phyloP scores from a whole-genome alignment of 345 rosid species.

The Anastatica hierochuntica region DNA sequence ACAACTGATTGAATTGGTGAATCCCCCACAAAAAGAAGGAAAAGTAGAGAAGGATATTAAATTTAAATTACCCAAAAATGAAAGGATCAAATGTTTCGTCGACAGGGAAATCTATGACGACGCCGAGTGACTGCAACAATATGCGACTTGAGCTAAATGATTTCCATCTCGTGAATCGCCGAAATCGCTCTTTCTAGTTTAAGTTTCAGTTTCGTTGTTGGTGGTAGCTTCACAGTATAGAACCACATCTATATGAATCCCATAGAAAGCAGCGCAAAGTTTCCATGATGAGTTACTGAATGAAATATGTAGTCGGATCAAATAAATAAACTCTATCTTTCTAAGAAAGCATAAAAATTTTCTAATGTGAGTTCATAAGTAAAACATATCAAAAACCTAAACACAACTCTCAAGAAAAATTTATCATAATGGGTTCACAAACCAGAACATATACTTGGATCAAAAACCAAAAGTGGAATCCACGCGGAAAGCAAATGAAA shows the following conservation, averaged over 20 bases:
- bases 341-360: no score
- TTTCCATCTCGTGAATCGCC: constrained; percentile 34
- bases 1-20: neutral
- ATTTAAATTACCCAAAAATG: constrained; percentile 57
- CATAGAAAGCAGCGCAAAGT: no score
- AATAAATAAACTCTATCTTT: no score
- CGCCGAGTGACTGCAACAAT: constrained; percentile 52
- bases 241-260: no score
- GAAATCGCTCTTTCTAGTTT: constrained; percentile 54
- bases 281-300: no score
- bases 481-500: no score
- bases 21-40: neutral
- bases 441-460: no score
- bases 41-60: neutral
- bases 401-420: neutral
- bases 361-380: no score
- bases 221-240: no score
- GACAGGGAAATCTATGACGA: constrained; percentile 70
- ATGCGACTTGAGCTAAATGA: constrained; percentile 56
- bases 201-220: no score
- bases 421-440: neutral
- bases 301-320: no score
- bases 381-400: no score
- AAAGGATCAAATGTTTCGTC: constrained; percentile 75
- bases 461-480: neutral